Evolutionary conservation across 495 filamentous ascomycete species (phyloP).

Genomic region (Penicillium alfredii): DNA sequence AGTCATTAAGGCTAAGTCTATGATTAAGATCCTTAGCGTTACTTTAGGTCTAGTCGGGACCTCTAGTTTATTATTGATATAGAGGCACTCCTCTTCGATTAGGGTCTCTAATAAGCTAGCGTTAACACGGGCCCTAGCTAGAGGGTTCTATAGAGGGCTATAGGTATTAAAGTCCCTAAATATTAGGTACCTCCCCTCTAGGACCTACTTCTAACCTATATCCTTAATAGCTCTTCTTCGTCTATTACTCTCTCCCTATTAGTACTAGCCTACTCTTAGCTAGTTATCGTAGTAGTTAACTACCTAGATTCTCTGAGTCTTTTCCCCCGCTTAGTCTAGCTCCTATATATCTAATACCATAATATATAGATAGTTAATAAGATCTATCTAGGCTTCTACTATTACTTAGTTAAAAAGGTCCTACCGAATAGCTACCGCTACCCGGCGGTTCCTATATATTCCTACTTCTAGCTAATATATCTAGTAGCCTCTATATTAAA

Average conservation of each 20-base stretch:
- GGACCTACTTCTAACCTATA: not conserved
- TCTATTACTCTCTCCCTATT: not conserved
- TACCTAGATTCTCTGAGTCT: not conserved
- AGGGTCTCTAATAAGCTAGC: not conserved
- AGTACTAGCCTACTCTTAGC: not conserved
- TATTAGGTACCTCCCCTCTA: not conserved
- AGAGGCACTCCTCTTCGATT: not conserved
- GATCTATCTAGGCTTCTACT: not conserved
- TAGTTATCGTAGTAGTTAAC: slow-evolving; percentile 1
- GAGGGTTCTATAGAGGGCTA: not conserved
- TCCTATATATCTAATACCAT: slow-evolving; percentile 1
- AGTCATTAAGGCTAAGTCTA: not conserved
- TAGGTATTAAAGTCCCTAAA: slow-evolving; percentile 4
- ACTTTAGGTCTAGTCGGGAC: not conserved
- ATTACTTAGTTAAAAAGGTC: not conserved
- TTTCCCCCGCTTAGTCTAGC: not conserved
- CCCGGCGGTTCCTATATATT: not conserved
- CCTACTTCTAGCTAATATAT: not conserved
- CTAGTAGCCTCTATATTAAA: not conserved
- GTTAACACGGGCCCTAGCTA: not conserved
- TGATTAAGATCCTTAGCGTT: not conserved
- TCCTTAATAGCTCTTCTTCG: not conserved
- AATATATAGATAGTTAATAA: not conserved
- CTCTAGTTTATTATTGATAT: not conserved
- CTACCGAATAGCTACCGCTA: not conserved